Evolutionary conservation across 352 stramenopile species (phyloP).

Genomic region (Thraustotheca clavata): DNA sequence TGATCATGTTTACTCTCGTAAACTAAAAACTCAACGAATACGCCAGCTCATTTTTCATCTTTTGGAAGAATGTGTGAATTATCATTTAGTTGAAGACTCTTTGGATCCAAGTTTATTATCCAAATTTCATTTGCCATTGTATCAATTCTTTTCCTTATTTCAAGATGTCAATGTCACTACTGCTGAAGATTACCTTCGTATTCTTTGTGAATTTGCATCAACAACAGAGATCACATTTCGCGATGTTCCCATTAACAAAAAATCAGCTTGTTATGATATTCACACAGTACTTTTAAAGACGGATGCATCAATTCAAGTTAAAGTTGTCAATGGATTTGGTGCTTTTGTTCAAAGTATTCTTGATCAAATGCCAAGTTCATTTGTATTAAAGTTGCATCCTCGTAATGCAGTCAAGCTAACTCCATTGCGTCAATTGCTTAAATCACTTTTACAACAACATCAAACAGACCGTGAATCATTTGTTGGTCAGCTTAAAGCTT

Average conservation of each 20-base stretch:
- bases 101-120: neutral
- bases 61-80: neutral
- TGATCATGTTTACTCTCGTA: neutral
- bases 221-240: neutral
- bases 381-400: constrained; percentile 12
- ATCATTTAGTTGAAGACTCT: neutral
- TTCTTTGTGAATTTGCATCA: constrained; percentile 1
- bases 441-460: constrained; percentile 13
- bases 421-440: constrained; percentile 1
- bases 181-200: constrained; percentile 1
- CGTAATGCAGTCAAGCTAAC: constrained; percentile 4
- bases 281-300: neutral
- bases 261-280: neutral
- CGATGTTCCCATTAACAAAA: neutral
- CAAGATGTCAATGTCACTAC: constrained; percentile 1
- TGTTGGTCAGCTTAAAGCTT: too few species aligned
- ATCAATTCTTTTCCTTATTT: neutral
- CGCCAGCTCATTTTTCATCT: neutral
- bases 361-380: neutral
- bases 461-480: too few species aligned
- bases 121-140: constrained; percentile 4
- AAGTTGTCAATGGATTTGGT: neutral
- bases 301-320: neutral
- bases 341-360: neutral
- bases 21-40: neutral